Base-by-base conservation (phyloP, 2,329 filamentous ascomycete species). In the Diaporthe australafricana region DNA sequence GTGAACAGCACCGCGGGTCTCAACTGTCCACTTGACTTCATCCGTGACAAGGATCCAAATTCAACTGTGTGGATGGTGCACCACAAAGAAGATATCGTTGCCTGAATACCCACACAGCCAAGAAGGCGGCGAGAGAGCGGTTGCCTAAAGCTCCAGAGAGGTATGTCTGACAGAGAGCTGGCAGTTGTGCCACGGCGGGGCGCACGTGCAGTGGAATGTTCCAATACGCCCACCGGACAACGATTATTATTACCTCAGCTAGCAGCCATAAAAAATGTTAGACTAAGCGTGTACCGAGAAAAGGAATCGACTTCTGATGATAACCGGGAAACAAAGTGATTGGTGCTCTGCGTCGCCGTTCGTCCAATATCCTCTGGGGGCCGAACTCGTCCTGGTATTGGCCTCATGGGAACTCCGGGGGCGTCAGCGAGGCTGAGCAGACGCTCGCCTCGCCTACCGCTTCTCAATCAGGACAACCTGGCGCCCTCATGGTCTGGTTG, bases 391-490 rank as follows among this genome's bases (percentile, higher is more conserved):
- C 4, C 17, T 8, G n/a, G 27, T 12, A 25, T 25, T 35, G 20
- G 16, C 42, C 27, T 48, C n/a, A 9, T 20, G 20, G 20, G 53
- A 3, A n/a, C 57, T 47, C 25, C 30, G 14, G 17, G 17, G 22
- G 40, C 30, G 2, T 11, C 27, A 50, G 30, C 22, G 30, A 14
- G n/a, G 11, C 5, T 22, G 60, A 35, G 45, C 7, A 11, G 60
- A 38, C 45, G 27, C 30, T 38, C 47, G 30, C 8, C 60, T 50
- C 60, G 60, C 60, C 60, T 50, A 50, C 30, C 45, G 60, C 60
- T 27, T 50, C 45, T 65, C n/a, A 17, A 50, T 65, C 30, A 65
- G 60, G 42, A 50, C 60, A 63, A 42, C n/a, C 60, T 63, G 60
- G 60, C 27, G 60, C 60, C 42, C 42, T 63, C 42, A 20, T 48